Evolutionary conservation across 306 rosid genomes (phyloP).

Genomic region (Medicago truncatula): MtrunA17r5.0-ANR NC_053049.1:40934501-40935000

Average conservation of each 20-base stretch:
- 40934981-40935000: slow-evolving; percentile 1
- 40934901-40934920: slow-evolving; percentile 14
- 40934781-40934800: slow-evolving; percentile 13
- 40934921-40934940: slow-evolving; percentile 7
- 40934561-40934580: slow-evolving; percentile 45
- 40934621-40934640: not conserved
- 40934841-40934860: not conserved
- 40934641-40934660: slow-evolving; percentile 30
- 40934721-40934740: slow-evolving; percentile 3
- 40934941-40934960: not conserved
- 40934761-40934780: slow-evolving; percentile 3
- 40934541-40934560: slow-evolving; percentile 42
- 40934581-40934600: slow-evolving; percentile 31
- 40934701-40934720: slow-evolving; percentile 24
- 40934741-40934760: slow-evolving; percentile 33
- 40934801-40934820: slow-evolving; percentile 21
- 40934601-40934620: slow-evolving; percentile 7
- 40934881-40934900: slow-evolving; percentile 24
- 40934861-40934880: not conserved
- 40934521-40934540: slow-evolving; percentile 49
- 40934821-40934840: not conserved
- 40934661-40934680: slow-evolving; percentile 21
- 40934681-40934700: slow-evolving; percentile 22
- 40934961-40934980: slow-evolving; percentile 1
- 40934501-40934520: slow-evolving; percentile 98